These are phyloP conservation scores for Kluyveromyces nonfermentans DNA, from an alignment of 805 yeast species.

Conservation along the genomic window DNA sequence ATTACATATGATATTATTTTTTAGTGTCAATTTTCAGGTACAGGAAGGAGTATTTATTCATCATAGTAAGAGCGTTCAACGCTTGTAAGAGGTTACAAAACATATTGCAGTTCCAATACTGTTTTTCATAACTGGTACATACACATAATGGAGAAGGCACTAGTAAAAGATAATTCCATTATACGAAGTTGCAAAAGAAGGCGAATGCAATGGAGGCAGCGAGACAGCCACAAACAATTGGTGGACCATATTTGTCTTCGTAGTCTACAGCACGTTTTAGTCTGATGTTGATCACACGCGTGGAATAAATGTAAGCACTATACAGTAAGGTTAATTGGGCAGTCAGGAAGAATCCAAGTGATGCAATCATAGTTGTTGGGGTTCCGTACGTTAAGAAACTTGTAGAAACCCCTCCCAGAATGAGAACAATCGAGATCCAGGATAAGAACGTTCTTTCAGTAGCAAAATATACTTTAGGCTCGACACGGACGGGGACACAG, in stretches of 20 bases:
- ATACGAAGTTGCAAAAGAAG: constrained; percentile 35
- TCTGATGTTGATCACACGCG: constrained; percentile 78
- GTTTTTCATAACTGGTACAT: neutral
- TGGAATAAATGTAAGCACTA: constrained; percentile 63
- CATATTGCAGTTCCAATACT: neutral
- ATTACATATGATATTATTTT: no score
- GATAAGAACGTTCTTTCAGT: constrained; percentile 90
- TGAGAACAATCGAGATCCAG: constrained; percentile 87
- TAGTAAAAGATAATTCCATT: neutral
- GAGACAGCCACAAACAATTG: constrained; percentile 65
- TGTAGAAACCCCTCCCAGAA: constrained; percentile 83
- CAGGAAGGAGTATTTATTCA: neutral
- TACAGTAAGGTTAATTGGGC: constrained; percentile 67
- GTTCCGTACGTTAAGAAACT: constrained; percentile 81
- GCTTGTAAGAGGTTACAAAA: no score
- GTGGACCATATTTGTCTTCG: constrained; percentile 84
- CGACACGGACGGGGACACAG: constrained; percentile 90
- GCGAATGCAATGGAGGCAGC: constrained; percentile 59
- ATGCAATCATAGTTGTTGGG: constrained; percentile 62
- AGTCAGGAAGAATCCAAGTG: constrained; percentile 77
- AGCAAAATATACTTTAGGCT: constrained; percentile 98
- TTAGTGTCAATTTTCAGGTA: no score
- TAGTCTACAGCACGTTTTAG: constrained; percentile 74
- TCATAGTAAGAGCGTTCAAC: neutral
- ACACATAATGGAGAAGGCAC: neutral